Percentiles rank a stretch among this genome's conserved stretches.
Conservation (phyloP, 495 filamentous ascomycete genomes). For the Chaetomium fimeti region DNA sequence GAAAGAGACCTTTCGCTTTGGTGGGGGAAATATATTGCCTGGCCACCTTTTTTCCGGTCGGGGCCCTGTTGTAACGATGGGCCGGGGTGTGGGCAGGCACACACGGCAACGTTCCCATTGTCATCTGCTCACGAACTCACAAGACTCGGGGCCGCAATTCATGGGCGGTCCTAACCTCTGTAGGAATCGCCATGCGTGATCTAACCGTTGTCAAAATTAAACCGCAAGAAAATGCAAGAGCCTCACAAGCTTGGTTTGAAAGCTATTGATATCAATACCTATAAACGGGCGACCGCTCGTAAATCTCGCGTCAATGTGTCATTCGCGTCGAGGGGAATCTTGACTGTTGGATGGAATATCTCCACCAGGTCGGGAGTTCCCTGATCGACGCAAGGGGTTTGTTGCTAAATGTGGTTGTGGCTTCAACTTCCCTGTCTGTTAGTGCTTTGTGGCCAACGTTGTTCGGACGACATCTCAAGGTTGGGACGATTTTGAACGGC, state of each 20-base stretch:
- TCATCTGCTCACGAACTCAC: not conserved
- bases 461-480: slow-evolving; percentile 1
- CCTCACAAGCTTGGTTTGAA: not conserved
- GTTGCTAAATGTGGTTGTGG: not conserved
- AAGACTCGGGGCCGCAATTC: not conserved
- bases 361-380: slow-evolving; percentile 3
- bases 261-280: not conserved
- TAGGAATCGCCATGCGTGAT: not conserved
- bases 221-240: not conserved
- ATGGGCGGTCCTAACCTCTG: no score
- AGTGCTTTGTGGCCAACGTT: not conserved
- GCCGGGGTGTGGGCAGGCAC: not conserved
- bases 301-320: not conserved
- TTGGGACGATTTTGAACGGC: not conserved
- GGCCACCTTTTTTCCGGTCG: not conserved
- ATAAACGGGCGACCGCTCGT: not conserved
- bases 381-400: slow-evolving; percentile 13
- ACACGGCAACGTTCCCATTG: slow-evolving; percentile 1
- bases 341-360: not conserved
- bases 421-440: not conserved
- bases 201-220: no score
- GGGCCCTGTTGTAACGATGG: not conserved
- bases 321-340: not conserved
- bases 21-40: not conserved
- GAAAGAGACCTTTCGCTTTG: slow-evolving; percentile 1